Evolutionary conservation across 2,329 filamentous ascomycete species (phyloP).

Genomic region (Aspergillaceae sp.): DNA sequence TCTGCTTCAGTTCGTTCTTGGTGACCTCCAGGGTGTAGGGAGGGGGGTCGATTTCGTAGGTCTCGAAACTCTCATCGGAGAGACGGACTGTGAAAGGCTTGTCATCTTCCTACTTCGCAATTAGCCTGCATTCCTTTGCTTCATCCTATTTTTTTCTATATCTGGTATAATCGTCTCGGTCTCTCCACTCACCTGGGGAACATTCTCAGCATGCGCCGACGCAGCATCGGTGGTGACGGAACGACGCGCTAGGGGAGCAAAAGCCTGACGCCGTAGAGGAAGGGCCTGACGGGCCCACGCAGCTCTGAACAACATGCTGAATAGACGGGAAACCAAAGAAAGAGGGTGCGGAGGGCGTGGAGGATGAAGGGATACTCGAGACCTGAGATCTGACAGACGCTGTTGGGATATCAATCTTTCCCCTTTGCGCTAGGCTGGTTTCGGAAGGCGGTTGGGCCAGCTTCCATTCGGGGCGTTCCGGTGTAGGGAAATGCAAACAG

Average conservation of each 20-base stretch:
- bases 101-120: conserved; percentile 67
- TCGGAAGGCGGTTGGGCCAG: conserved; percentile 5
- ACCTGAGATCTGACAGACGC: background rate
- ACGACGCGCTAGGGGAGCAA: conserved; percentile 50
- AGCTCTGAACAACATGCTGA: conserved; percentile 63
- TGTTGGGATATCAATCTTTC: conserved; percentile 22
- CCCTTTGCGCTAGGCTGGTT: conserved; percentile 20
- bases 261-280: conserved; percentile 45
- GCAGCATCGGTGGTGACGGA: conserved; percentile 93
- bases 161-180: conserved; percentile 1
- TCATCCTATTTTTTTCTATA: background rate
- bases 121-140: conserved; percentile 14
- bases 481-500: background rate
- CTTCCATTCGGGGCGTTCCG: conserved; percentile 13
- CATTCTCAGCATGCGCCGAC: conserved; percentile 77
- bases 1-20: conserved; percentile 97
- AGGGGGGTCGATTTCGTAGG: conserved; percentile 95
- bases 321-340: conserved; percentile 7
- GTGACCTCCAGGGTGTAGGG: conserved; percentile 86
- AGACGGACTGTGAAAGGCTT: conserved; percentile 86
- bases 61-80: conserved; percentile 98
- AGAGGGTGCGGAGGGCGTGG: background rate
- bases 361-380: background rate
- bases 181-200: conserved; percentile 53
- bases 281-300: conserved; percentile 54